A percentile compares a stretch with the other conserved stretches of the same genome.
Evolutionary conservation across 1,284 basidiomycete species (phyloP).

Genomic region (Melampsora americana): DNA sequence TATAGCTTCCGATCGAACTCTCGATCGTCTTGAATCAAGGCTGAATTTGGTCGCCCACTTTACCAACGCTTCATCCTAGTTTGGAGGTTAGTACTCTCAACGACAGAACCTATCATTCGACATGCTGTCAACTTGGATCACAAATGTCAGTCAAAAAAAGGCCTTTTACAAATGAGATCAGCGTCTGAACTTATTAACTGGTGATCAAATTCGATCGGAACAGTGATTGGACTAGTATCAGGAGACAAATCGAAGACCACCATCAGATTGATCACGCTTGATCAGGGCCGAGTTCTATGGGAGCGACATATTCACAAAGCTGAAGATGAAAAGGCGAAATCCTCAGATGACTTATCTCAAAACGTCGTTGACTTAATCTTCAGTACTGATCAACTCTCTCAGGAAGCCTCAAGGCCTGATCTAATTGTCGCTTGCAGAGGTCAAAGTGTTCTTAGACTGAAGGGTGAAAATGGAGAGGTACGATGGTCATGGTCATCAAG

Average conservation of each 20-base stretch:
- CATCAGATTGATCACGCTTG: slow-evolving; percentile 14
- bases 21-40: not conserved
- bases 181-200: too few species aligned
- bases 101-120: slow-evolving; percentile 33
- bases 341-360: too few species aligned
- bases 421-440: slow-evolving; percentile 13
- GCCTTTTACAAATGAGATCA: too few species aligned
- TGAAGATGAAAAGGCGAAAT: not conserved
- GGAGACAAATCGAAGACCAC: not conserved
- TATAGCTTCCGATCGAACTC: not conserved
- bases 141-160: slow-evolving; percentile 7
- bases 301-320: slow-evolving; percentile 14
- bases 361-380: slow-evolving; percentile 30
- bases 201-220: not conserved
- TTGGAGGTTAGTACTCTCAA: slow-evolving; percentile 33
- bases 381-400: slow-evolving; percentile 36
- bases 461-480: slow-evolving; percentile 16
- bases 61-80: slow-evolving; percentile 7
- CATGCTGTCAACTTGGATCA: slow-evolving; percentile 36
- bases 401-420: slow-evolving; percentile 25
- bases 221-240: slow-evolving; percentile 32
- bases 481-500: slow-evolving; percentile 33
- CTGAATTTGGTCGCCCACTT: not conserved
- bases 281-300: slow-evolving; percentile 35
- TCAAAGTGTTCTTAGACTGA: slow-evolving; percentile 11